Percentiles rank a stretch among this genome's conserved stretches.
phyloP scores from a whole-genome alignment of 1,284 basidiomycete genomes.

The Rhodotorula sp. region DNA sequence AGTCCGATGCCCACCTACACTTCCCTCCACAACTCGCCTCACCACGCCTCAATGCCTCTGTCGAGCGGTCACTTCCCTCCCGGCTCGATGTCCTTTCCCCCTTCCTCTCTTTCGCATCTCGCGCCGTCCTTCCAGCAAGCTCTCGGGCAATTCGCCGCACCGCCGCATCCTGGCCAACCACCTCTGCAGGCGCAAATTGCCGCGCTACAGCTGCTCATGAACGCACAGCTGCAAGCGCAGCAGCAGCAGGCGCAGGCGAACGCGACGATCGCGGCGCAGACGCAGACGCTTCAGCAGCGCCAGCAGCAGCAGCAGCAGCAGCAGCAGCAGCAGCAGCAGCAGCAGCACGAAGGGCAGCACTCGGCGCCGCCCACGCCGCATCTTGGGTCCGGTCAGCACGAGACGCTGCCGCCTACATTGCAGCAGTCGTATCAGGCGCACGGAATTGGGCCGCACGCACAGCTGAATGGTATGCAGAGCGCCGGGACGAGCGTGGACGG shows the following conservation, averaged over 20 bases:
- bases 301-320: constrained; percentile 6
- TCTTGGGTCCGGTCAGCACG: not conserved
- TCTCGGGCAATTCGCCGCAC: not conserved
- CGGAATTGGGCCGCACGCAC: not conserved
- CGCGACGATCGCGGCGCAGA: not conserved
- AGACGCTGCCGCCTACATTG: not conserved
- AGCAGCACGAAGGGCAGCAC: not conserved
- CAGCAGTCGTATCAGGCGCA: not conserved
- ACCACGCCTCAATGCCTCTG: not conserved
- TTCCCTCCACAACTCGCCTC: not conserved
- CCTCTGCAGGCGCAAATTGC: not conserved
- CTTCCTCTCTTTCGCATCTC: not conserved
- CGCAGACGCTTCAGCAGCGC: not conserved
- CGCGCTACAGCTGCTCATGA: constrained; percentile 14
- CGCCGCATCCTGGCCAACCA: not conserved
- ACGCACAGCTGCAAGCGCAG: constrained; percentile 5
- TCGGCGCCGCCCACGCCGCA: too few relatives aligned
- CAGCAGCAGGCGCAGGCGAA: constrained; percentile 6
- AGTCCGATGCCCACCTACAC: constrained; percentile 13
- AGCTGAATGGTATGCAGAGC: constrained; percentile 8
- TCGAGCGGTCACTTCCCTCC: not conserved
- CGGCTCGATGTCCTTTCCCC: too few relatives aligned
- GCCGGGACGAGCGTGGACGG: constrained; percentile 24
- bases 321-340: constrained; percentile 6
- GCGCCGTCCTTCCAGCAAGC: not conserved